Evolutionary conservation across 495 filamentous ascomycete genomes (phyloP), one percentile per base, ranked within the genome.

Genomic region (Aspergillus carlsbadensis): DNA sequence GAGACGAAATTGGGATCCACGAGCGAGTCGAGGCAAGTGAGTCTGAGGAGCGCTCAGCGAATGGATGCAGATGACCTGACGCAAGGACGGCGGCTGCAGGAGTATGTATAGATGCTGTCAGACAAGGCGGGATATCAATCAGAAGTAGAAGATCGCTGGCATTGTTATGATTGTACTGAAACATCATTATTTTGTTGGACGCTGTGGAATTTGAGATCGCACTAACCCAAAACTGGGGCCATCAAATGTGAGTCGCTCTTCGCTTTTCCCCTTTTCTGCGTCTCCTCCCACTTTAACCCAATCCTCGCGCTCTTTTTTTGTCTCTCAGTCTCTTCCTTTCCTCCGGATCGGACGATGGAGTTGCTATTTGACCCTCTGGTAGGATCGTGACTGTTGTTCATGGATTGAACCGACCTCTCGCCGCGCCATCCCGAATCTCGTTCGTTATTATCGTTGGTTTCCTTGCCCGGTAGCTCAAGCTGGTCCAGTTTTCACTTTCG

Each of bases 361-460:
- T 60, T 49, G 52, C 51, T 45, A 41, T 52, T 50, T 63, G 49
- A 59, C 42, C 62, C 64, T 63, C 65, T 65, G 65, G 65, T 61
- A 67, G 65, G 65, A 63, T 60, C 53, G 59, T 60, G 65, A 62
- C 51, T 54, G 39, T 65, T 50, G 26, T 58, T 22, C 48, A 59
- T 61, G 58, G 58, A 60, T 48, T 62, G 56, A 57, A 46, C 24
- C 17, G 47, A 36, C 1, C 33, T 37, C 17, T 31, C 33, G 24
- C 33, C 13, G 15, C 33, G 15, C 33, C 31, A 29, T 18, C 17
- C 42, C 42, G 42, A 45, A 21, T 51, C 40, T 50, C 47, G 20
- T 63, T 54, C 46, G 26, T 57, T 44, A 42, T 33, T 44, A 45
- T 58, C 56, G 52, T 63, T 56, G 26, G 37, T 50, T 47, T 53